Evolutionary conservation across 1,139 yeast species (phyloP).

Genomic region (Torulaspora globosa): DNA sequence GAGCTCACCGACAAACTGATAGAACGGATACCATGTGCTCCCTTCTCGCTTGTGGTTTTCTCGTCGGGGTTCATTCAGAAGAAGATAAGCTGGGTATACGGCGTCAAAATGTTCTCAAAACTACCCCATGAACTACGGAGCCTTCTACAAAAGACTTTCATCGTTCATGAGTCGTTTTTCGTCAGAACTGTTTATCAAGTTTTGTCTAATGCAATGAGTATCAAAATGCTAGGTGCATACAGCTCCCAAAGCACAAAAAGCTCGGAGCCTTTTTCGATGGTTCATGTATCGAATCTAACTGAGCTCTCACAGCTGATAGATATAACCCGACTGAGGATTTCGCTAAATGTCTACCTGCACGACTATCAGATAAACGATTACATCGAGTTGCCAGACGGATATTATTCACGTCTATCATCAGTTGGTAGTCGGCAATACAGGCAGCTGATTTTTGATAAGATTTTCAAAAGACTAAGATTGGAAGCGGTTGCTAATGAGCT

Average conservation of each 20-base stretch:
- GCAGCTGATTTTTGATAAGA: slow-evolving; percentile 41
- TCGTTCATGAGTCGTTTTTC: slow-evolving; percentile 93
- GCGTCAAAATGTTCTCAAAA: slow-evolving; percentile 65
- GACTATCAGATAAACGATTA: slow-evolving; percentile 42
- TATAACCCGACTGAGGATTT: slow-evolving; percentile 70
- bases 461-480: slow-evolving; percentile 45
- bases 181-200: slow-evolving; percentile 75
- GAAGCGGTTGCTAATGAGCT: slow-evolving; percentile 47
- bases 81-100: slow-evolving; percentile 67
- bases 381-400: slow-evolving; percentile 37
- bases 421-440: slow-evolving; percentile 37
- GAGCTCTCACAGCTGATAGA: slow-evolving; percentile 65
- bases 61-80: slow-evolving; percentile 67
- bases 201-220: slow-evolving; percentile 55
- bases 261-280: slow-evolving; percentile 19
- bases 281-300: slow-evolving; percentile 44
- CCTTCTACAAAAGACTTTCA: slow-evolving; percentile 57
- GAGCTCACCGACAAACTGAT: slow-evolving; percentile 39
- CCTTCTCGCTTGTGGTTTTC: slow-evolving; percentile 66
- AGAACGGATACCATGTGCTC: slow-evolving; percentile 47
- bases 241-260: slow-evolving; percentile 13
- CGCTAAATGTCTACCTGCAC: slow-evolving; percentile 64
- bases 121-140: slow-evolving; percentile 58
- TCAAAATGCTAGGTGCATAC: slow-evolving; percentile 39
- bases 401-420: slow-evolving; percentile 30